Percentiles rank a stretch among this genome's conserved stretches.
phyloP scores from a whole-genome alignment of 2,329 filamentous ascomycete species.

The Emydomyces testavorans region DNA sequence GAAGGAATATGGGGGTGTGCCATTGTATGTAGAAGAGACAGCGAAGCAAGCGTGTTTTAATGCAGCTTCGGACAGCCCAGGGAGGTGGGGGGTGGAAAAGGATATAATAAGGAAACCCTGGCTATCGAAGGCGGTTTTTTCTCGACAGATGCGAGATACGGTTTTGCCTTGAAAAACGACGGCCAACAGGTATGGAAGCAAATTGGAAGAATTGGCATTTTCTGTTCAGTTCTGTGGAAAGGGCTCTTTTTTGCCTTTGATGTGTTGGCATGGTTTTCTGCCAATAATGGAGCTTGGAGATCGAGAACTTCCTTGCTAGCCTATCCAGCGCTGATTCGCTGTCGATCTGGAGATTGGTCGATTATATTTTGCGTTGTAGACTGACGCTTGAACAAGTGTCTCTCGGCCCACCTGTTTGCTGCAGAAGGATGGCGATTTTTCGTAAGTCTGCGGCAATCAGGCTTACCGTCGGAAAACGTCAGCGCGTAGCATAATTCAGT shows the following conservation, averaged over 20 bases:
- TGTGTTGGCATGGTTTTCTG: slow-evolving; percentile 80
- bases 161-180: slow-evolving; percentile 6
- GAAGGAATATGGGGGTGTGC: slow-evolving; percentile 11
- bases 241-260: slow-evolving; percentile 36
- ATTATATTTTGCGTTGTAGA: slow-evolving; percentile 5
- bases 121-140: slow-evolving; percentile 8
- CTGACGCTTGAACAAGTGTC: slow-evolving; percentile 11
- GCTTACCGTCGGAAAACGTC: slow-evolving; percentile 10
- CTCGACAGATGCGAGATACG: slow-evolving; percentile 11
- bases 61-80: slow-evolving; percentile 19
- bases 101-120: slow-evolving; percentile 13
- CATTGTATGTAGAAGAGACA: slow-evolving; percentile 16
- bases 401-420: slow-evolving; percentile 10
- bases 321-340: slow-evolving; percentile 31
- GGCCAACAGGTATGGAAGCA: slow-evolving; percentile 8
- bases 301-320: slow-evolving; percentile 42
- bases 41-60: slow-evolving; percentile 22
- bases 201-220: slow-evolving; percentile 2
- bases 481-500: slow-evolving; percentile 1
- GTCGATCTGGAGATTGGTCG: slow-evolving; percentile 28
- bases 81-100: slow-evolving; percentile 22
- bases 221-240: slow-evolving; percentile 7
- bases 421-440: slow-evolving; percentile 6
- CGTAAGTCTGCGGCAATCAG: slow-evolving; percentile 5
- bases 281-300: slow-evolving; percentile 64